Evolutionary conservation across 2,329 filamentous ascomycete species (phyloP).

Genomic region (Colletotrichum orbiculare): DNA sequence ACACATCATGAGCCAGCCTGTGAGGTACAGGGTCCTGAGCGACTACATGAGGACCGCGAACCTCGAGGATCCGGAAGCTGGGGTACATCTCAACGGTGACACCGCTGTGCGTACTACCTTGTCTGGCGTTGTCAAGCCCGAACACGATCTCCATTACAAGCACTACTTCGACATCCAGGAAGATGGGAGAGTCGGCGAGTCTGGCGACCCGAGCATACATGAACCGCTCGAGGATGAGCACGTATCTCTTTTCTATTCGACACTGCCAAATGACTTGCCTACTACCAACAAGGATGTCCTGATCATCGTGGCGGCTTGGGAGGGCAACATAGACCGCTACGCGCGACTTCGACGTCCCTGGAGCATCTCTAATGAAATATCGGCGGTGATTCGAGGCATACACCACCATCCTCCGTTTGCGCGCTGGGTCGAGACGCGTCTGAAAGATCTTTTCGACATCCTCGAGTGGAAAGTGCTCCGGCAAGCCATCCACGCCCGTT

Average conservation of each 20-base stretch:
- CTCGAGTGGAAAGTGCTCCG: too few relatives aligned
- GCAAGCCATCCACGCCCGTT: too few relatives aligned
- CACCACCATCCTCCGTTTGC: conserved; percentile 52
- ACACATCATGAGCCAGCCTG: conserved; percentile 41
- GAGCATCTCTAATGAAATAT: conserved; percentile 40
- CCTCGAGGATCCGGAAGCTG: background rate
- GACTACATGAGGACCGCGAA: conserved; percentile 46
- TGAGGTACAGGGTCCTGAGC: conserved; percentile 45
- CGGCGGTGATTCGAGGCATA: conserved; percentile 47
- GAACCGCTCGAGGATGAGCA: background rate
- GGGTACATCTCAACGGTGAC: conserved; percentile 47
- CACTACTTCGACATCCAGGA: conserved; percentile 44
- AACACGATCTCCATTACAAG: background rate
- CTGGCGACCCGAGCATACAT: background rate
- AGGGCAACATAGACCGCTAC: conserved; percentile 54
- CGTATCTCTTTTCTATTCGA: conserved; percentile 41
- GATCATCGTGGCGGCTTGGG: conserved; percentile 50
- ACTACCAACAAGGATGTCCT: conserved; percentile 50
- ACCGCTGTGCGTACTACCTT: conserved; percentile 42
- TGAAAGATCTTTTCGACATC: background rate
- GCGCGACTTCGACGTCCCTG: conserved; percentile 45
- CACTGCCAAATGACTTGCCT: conserved; percentile 50
- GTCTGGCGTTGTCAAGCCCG: background rate
- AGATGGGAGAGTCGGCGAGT: conserved; percentile 40
- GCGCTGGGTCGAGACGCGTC: background rate